Percentiles rank a stretch among this genome's conserved stretches.
phyloP scores from a whole-genome alignment of 352 stramenopile species.

The Globisporangium cystogenes region DNA sequence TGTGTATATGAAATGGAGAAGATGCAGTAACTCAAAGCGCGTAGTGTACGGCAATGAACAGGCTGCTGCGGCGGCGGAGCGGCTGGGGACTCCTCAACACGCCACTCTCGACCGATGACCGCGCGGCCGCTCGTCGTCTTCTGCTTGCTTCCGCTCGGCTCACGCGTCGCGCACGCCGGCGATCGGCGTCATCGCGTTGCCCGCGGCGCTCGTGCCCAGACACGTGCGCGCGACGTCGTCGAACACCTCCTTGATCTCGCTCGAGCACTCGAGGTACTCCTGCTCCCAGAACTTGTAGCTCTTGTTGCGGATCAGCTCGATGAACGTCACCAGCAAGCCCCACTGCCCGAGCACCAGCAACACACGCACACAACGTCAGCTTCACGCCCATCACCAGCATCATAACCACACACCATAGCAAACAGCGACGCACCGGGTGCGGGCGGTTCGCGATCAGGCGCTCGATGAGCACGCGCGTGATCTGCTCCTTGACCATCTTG shows the following conservation, averaged over 20 bases:
- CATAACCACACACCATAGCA: not conserved
- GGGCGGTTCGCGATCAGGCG: conserved; percentile 98
- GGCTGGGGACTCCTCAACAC: not conserved
- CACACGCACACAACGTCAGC: conserved; percentile 1
- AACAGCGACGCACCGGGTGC: conserved; percentile 77
- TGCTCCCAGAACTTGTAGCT: conserved; percentile 99
- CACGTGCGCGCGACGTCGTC: conserved; percentile 96
- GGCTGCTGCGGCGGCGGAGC: not conserved
- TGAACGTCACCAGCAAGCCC: conserved; percentile 98
- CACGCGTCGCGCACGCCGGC: not conserved
- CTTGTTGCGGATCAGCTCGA: conserved; percentile 99
- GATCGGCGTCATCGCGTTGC: conserved; percentile 18
- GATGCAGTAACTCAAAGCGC: not conserved
- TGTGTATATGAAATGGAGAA: not conserved
- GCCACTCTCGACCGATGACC: too few relatives aligned
- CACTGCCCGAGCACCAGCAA: conserved; percentile 37
- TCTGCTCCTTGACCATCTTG: conserved; percentile 97
- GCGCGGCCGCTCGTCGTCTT: too few relatives aligned
- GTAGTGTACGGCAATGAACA: not conserved
- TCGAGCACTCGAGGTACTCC: conserved; percentile 97
- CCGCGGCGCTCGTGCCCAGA: conserved; percentile 51
- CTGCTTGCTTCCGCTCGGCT: not conserved
- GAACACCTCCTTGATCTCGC: conserved; percentile 99
- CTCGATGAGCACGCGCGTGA: conserved; percentile 98
- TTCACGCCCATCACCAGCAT: not conserved